Evolutionary conservation across 139 green algal species (phyloP).

Genomic region (Asterochloris erici): DNA sequence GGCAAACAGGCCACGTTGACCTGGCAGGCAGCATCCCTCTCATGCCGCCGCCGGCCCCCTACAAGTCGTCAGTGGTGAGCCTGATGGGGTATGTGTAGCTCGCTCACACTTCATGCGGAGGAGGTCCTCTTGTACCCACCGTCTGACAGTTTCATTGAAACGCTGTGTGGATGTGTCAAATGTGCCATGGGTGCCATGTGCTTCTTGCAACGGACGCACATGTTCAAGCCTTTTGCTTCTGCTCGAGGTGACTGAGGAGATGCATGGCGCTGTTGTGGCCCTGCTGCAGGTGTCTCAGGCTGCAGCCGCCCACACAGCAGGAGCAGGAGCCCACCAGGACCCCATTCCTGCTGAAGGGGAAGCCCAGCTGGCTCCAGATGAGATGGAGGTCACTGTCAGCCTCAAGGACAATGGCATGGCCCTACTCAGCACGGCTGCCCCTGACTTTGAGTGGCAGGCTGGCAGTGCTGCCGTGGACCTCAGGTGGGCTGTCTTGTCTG

Average conservation of each 20-base stretch:
- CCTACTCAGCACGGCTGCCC: constrained; percentile 66
- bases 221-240: too few species aligned
- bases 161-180: too few species aligned
- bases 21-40: constrained; percentile 41
- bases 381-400: constrained; percentile 23
- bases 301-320: not conserved
- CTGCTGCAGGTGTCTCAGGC: too few species aligned
- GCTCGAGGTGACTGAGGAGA: too few species aligned
- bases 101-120: too few species aligned
- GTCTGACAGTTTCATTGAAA: too few species aligned
- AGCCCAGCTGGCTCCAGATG: not conserved
- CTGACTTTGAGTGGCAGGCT: constrained; percentile 66
- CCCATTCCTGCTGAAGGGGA: not conserved
- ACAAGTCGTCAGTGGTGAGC: not conserved
- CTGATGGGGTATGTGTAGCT: too few species aligned
- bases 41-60: not conserved
- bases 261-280: too few species aligned
- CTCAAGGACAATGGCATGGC: constrained; percentile 82
- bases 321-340: not conserved
- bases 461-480: constrained; percentile 69
- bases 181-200: too few species aligned
- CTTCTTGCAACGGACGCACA: too few species aligned
- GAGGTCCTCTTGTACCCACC: too few species aligned
- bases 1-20: constrained; percentile 46
- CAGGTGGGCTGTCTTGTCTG: constrained; percentile 5